Percentiles rank a stretch among this genome's conserved stretches.
These are phyloP conservation scores for Paraconiothyrium sp. DNA, from an alignment of 2,329 filamentous ascomycete species.

Conservation along the genomic window DNA sequence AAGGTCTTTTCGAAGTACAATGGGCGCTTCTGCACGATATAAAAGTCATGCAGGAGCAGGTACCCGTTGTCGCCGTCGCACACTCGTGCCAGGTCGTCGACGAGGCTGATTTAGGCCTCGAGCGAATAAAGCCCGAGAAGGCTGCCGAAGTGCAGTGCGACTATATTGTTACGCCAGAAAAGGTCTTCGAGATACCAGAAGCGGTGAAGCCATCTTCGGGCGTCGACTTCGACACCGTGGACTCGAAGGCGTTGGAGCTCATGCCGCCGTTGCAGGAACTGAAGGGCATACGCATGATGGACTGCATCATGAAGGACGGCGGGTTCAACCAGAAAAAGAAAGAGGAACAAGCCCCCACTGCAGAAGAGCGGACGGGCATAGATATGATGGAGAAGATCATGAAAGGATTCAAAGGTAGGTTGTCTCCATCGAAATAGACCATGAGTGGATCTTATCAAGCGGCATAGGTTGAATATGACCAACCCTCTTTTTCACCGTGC, in stretches of 20 bases:
- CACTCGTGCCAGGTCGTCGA: slow-evolving; percentile 56
- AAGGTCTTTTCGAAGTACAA: slow-evolving; percentile 56
- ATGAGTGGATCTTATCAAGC: background rate
- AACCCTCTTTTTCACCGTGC: too few relatives aligned
- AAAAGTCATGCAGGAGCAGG: slow-evolving; percentile 36
- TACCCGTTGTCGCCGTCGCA: slow-evolving; percentile 48
- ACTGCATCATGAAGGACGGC: slow-evolving; percentile 40
- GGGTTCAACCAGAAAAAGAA: slow-evolving; percentile 24
- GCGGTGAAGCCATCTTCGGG: slow-evolving; percentile 48
- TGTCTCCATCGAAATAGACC: slow-evolving; percentile 10
- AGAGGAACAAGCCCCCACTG: slow-evolving; percentile 19
- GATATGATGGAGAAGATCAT: slow-evolving; percentile 45
- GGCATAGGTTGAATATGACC: too few relatives aligned
- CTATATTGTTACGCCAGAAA: slow-evolving; percentile 51
- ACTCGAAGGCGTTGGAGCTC: slow-evolving; percentile 48
- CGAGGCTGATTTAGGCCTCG: slow-evolving; percentile 30
- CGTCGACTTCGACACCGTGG: slow-evolving; percentile 52
- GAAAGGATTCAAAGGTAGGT: slow-evolving; percentile 32
- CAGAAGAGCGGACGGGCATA: slow-evolving; percentile 46
- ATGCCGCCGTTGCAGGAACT: slow-evolving; percentile 51
- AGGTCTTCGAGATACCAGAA: slow-evolving; percentile 35
- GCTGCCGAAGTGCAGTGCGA: slow-evolving; percentile 55
- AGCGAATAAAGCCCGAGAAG: slow-evolving; percentile 38
- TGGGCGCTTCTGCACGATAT: slow-evolving; percentile 54
- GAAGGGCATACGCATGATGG: slow-evolving; percentile 49